phyloP scores from a whole-genome alignment of 345 rosid genomes.

The Pistacia integerrima region DNA sequence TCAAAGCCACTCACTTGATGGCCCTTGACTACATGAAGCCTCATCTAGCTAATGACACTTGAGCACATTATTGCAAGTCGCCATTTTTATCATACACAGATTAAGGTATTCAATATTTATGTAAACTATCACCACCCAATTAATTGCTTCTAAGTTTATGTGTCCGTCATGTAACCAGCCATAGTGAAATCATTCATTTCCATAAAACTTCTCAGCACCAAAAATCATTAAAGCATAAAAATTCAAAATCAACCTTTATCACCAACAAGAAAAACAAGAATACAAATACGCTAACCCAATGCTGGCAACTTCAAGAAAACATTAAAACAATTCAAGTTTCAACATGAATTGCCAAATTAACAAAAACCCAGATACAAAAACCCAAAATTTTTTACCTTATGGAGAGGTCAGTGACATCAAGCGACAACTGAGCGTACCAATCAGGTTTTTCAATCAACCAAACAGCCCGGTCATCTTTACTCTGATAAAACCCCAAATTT shows the following conservation, averaged over 20 bases:
- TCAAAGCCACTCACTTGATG: background rate
- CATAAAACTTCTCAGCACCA: background rate
- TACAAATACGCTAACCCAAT: background rate
- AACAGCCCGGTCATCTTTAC: slow-evolving; percentile 73
- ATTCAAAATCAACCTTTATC: background rate
- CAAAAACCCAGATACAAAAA: background rate
- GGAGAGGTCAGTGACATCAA: slow-evolving; percentile 83
- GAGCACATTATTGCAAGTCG: too few relatives aligned
- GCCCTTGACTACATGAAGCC: background rate
- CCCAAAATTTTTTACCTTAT: slow-evolving; percentile 50
- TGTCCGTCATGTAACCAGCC: background rate
- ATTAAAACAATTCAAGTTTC: background rate
- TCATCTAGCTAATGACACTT: background rate
- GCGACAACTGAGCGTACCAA: slow-evolving; percentile 89
- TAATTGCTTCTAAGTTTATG: background rate
- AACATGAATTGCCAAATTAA: background rate
- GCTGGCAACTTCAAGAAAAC: background rate
- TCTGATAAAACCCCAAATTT: slow-evolving; percentile 70
- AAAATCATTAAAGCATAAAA: background rate
- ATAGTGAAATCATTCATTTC: too few relatives aligned
- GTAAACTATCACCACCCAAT: background rate
- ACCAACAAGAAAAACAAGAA: background rate
- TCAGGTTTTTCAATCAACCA: slow-evolving; percentile 80
- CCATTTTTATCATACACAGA: too few relatives aligned
- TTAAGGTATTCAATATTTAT: too few relatives aligned